Evolutionary conservation across 352 stramenopile genomes (phyloP).

Genomic region (Phytopythium kandeliae): DNA sequence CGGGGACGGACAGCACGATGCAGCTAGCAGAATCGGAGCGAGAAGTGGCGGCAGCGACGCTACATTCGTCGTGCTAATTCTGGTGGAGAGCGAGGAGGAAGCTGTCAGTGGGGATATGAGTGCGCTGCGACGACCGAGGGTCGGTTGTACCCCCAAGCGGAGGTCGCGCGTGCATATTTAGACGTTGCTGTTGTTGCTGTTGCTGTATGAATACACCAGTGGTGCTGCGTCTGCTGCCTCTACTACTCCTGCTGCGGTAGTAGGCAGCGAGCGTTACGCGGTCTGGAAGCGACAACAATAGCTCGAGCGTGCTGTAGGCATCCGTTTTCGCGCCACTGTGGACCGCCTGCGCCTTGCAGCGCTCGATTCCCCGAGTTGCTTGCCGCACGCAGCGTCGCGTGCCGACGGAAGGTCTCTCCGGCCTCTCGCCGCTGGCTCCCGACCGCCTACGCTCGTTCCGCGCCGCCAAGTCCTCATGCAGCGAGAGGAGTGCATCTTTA

Average conservation of each 20-base stretch:
- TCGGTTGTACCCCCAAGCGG: too few relatives aligned
- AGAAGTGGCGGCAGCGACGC: too few relatives aligned
- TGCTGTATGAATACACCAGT: not conserved
- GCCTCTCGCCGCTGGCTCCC: too few relatives aligned
- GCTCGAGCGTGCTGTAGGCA: not conserved
- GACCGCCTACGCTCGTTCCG: too few relatives aligned
- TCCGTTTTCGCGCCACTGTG: not conserved
- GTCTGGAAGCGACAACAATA: not conserved
- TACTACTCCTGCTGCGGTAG: not conserved
- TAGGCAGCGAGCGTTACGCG: not conserved
- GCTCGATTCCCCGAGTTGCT: not conserved
- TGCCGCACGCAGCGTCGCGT: not conserved
- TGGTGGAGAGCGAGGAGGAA: too few relatives aligned
- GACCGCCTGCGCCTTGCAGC: not conserved
- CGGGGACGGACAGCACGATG: too few relatives aligned
- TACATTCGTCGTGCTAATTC: too few relatives aligned
- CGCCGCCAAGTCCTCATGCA: slow-evolving; percentile 30
- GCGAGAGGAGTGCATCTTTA: slow-evolving; percentile 90
- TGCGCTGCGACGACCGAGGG: too few relatives aligned
- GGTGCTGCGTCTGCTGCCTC: not conserved
- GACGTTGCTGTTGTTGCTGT: not conserved
- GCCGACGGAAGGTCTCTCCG: too few relatives aligned
- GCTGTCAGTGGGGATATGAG: too few relatives aligned
- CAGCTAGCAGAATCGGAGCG: too few relatives aligned
- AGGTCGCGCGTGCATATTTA: too few relatives aligned